phyloP scores from a whole-genome alignment of 176 grass and related monocot genomes.

The Canna indica region DNA sequence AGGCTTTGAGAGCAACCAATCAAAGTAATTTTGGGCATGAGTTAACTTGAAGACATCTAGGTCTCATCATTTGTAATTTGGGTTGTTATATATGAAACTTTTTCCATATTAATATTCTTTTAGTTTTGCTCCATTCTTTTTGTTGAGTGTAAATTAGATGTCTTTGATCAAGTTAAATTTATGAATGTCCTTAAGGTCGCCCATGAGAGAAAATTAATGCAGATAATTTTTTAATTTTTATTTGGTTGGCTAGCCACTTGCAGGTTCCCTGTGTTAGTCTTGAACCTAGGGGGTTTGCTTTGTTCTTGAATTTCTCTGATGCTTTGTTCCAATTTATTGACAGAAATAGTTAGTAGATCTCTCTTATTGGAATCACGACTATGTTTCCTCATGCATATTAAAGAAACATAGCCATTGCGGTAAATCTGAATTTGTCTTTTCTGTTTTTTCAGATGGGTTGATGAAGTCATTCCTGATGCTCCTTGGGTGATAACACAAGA shows the following conservation, averaged over 20 bases:
- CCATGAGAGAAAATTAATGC: too few species aligned
- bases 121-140: not conserved
- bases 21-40: too few species aligned
- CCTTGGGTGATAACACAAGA: slow-evolving; percentile 9
- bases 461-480: slow-evolving; percentile 19
- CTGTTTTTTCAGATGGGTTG: slow-evolving; percentile 7
- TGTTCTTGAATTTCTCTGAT: not conserved
- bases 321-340: not conserved
- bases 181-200: not conserved
- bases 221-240: not conserved
- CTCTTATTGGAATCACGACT: not conserved
- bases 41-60: too few species aligned
- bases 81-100: too few species aligned
- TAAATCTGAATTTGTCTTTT: not conserved
- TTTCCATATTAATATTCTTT: not conserved
- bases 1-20: too few species aligned
- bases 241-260: not conserved
- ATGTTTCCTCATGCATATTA: not conserved
- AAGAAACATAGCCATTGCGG: not conserved
- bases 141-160: not conserved
- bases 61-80: too few species aligned
- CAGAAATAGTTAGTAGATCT: not conserved
- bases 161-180: not conserved
- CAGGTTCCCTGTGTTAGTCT: not conserved
- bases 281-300: not conserved